Evolutionary conservation across 768 basidiomycete species (phyloP).

Genomic region (Rhizopogon salebrosus): DNA sequence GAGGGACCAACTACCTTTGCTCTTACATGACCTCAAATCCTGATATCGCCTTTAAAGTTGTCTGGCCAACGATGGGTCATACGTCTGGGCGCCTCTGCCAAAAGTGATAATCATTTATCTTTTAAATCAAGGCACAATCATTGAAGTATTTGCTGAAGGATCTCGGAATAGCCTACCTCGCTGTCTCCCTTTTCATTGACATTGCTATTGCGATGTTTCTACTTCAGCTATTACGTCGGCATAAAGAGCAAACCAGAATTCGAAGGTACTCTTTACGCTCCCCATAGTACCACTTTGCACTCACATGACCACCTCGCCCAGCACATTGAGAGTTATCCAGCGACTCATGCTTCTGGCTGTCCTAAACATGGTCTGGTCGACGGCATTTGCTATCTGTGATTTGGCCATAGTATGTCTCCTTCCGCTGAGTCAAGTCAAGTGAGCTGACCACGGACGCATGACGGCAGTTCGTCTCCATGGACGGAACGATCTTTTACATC

Average conservation of each 20-base stretch:
- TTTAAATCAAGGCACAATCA: not conserved
- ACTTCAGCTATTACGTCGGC: not conserved
- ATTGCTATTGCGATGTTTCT: not conserved
- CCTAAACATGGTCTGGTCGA: not conserved
- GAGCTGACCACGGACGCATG: not conserved
- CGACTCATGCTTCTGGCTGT: not conserved
- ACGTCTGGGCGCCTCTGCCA: not conserved
- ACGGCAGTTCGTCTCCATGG: not conserved
- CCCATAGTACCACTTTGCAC: not conserved
- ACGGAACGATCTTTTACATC: not conserved
- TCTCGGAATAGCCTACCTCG: not conserved
- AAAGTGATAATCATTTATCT: not conserved
- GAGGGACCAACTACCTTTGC: not conserved
- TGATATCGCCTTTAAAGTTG: not conserved
- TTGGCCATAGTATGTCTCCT: not conserved
- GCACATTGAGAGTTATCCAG: not conserved
- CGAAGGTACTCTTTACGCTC: not conserved
- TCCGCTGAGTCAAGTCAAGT: not conserved
- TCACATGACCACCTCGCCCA: not conserved
- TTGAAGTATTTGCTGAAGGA: not conserved
- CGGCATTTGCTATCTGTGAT: not conserved
- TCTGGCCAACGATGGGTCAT: not conserved
- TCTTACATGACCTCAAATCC: not conserved
- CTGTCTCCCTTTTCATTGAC: not conserved
- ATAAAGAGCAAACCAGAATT: not conserved